phyloP scores from a whole-genome alignment of 768 basidiomycete species.

The Macrolepiota albuminosa region DNA sequence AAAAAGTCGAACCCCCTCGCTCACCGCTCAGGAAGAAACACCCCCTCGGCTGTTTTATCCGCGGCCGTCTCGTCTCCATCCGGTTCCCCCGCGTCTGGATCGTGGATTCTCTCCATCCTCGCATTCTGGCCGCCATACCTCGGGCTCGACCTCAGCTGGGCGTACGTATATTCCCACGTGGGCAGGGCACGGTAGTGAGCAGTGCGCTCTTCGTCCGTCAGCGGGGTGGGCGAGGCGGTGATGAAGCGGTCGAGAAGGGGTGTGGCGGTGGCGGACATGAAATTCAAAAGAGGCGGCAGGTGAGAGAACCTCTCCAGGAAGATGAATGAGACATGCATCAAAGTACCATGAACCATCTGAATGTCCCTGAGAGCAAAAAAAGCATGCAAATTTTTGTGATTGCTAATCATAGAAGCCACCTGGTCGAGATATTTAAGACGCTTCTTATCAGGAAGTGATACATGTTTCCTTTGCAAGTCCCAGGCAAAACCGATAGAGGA shows the following conservation, averaged over 20 bases:
- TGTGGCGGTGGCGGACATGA: background rate
- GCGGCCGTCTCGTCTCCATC: constrained; percentile 33
- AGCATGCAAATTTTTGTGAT: too few species aligned
- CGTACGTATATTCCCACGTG: background rate
- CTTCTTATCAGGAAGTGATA: too few species aligned
- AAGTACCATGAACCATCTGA: too few species aligned
- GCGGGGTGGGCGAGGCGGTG: constrained; percentile 30
- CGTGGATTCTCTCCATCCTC: constrained; percentile 13
- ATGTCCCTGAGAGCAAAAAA: too few species aligned
- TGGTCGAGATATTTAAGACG: too few species aligned
- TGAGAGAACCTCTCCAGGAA: too few species aligned
- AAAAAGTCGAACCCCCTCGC: background rate
- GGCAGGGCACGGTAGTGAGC: constrained; percentile 9
- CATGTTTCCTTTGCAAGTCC: too few species aligned
- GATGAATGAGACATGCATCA: too few species aligned
- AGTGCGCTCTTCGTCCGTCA: constrained; percentile 27
- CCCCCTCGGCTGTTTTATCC: constrained; percentile 34
- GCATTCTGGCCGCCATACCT: background rate
- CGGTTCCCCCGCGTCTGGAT: constrained; percentile 32
- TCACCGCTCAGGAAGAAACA: constrained; percentile 44
- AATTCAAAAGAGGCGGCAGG: too few species aligned
- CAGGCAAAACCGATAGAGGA: too few species aligned
- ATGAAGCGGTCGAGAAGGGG: constrained; percentile 30
- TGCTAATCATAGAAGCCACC: too few species aligned
- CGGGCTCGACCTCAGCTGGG: background rate